Evolutionary conservation across 169 alveolate species (phyloP).

Genomic region (Cryptosporidium baileyi): DNA sequence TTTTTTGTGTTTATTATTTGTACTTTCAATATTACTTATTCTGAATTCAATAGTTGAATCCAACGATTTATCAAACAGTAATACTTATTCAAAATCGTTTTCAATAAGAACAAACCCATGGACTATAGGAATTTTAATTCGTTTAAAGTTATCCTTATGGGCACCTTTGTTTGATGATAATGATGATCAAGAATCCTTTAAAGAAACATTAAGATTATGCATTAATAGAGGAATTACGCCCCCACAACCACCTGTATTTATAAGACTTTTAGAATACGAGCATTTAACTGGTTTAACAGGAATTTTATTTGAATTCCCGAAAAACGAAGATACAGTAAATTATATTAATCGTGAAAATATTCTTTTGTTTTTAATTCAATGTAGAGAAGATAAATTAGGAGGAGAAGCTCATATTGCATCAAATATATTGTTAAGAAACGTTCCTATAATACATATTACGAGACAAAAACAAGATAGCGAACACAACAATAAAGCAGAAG

Average conservation of each 20-base stretch:
- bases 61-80: neutral
- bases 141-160: conserved; percentile 28
- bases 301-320: conserved; percentile 49
- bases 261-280: conserved; percentile 45
- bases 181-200: conserved; percentile 17
- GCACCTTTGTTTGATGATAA: conserved; percentile 52
- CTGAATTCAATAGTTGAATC: neutral
- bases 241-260: conserved; percentile 51
- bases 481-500: neutral
- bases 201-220: conserved; percentile 11
- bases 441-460: neutral
- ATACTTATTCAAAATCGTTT: neutral
- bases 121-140: conserved; percentile 39
- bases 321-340: neutral
- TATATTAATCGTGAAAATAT: conserved; percentile 11
- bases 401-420: conserved; percentile 67
- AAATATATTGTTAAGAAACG: neutral
- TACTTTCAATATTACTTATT: neutral
- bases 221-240: conserved; percentile 63
- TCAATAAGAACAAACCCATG: conserved; percentile 43
- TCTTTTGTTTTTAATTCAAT: conserved; percentile 10
- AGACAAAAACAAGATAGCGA: conserved; percentile 4
- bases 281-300: conserved; percentile 54
- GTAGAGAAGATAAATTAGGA: conserved; percentile 59
- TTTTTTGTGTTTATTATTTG: neutral